Evolutionary conservation across 2,329 filamentous ascomycete species (phyloP).

Genomic region (Aspergillus intermedius): DNA sequence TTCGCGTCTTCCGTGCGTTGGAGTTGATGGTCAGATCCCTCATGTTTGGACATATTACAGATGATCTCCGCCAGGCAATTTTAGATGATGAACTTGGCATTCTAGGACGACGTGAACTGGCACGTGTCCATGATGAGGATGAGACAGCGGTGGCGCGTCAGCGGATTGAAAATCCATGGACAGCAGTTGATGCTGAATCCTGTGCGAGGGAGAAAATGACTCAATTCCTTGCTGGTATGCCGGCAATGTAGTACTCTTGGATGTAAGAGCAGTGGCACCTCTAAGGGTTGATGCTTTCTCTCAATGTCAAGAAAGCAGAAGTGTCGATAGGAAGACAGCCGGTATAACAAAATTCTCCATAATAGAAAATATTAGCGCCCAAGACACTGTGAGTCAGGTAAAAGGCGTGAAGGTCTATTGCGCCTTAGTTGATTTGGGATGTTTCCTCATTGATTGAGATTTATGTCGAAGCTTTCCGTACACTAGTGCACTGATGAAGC

Average conservation of each 20-base stretch:
- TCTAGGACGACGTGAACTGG: constrained; percentile 1
- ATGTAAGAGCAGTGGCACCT: too few species aligned
- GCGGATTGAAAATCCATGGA: constrained; percentile 3
- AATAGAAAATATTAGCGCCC: too few species aligned
- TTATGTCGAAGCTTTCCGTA: too few species aligned
- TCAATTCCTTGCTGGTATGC: constrained; percentile 1
- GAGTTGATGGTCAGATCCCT: constrained; percentile 8
- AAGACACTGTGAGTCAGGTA: too few species aligned
- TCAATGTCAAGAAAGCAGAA: too few species aligned
- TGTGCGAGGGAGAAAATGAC: constrained; percentile 1
- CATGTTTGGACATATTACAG: constrained; percentile 6
- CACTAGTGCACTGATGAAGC: too few species aligned
- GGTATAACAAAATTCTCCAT: too few species aligned
- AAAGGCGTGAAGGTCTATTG: too few species aligned
- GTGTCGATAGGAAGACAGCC: too few species aligned
- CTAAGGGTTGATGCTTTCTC: too few species aligned
- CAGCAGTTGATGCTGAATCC: constrained; percentile 1
- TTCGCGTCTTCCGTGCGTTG: constrained; percentile 7
- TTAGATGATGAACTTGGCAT: constrained; percentile 1
- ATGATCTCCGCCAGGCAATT: constrained; percentile 4
- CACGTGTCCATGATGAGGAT: constrained; percentile 2
- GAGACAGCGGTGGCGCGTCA: constrained; percentile 2
- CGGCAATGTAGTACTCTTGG: background rate
- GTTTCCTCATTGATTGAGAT: too few species aligned
- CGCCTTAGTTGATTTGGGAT: too few species aligned